phyloP scores from a whole-genome alignment of 176 grass and related monocot species.

The Calamus simplicifolius region DNA sequence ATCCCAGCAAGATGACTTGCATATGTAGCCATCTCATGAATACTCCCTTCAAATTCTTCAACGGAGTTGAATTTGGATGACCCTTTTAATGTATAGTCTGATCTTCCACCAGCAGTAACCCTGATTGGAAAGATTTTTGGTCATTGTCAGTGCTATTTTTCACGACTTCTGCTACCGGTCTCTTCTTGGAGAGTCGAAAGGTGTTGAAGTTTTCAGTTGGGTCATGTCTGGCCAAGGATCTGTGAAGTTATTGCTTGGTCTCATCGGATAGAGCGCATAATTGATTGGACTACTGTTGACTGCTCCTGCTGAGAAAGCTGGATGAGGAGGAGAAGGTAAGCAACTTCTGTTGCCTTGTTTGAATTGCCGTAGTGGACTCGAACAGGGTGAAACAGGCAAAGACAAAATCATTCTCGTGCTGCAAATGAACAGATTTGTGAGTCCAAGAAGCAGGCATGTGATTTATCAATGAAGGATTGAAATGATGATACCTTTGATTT shows the following conservation, averaged over 20 bases:
- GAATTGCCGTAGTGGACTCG: conserved; percentile 64
- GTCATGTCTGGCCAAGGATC: conserved; percentile 47
- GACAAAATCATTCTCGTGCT: conserved; percentile 64
- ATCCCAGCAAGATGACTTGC: too few relatives aligned
- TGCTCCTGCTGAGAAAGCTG: conserved; percentile 78
- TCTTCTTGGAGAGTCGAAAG: conserved; percentile 68
- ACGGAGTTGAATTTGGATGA: too few relatives aligned
- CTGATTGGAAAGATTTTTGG: too few relatives aligned
- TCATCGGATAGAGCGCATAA: conserved; percentile 40
- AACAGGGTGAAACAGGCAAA: conserved; percentile 76
- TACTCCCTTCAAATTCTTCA: too few relatives aligned
- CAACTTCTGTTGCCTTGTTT: conserved; percentile 70
- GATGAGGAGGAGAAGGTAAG: conserved; percentile 81
- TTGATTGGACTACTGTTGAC: conserved; percentile 78
- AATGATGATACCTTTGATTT: conserved; percentile 35
- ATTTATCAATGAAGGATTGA: neutral
- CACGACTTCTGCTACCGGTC: conserved; percentile 1
- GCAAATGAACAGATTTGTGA: conserved; percentile 11
- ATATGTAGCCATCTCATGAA: too few relatives aligned
- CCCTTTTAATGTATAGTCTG: too few relatives aligned
- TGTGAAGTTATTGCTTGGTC: conserved; percentile 26
- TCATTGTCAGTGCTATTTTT: neutral
- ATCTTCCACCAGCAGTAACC: too few relatives aligned
- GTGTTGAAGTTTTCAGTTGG: conserved; percentile 29
- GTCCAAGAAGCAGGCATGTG: conserved; percentile 9